A percentile compares a stretch with the other conserved stretches of the same genome.
phyloP scores from a whole-genome alignment of 108 stramenopile genomes.

The Cyclotella atomus region DNA sequence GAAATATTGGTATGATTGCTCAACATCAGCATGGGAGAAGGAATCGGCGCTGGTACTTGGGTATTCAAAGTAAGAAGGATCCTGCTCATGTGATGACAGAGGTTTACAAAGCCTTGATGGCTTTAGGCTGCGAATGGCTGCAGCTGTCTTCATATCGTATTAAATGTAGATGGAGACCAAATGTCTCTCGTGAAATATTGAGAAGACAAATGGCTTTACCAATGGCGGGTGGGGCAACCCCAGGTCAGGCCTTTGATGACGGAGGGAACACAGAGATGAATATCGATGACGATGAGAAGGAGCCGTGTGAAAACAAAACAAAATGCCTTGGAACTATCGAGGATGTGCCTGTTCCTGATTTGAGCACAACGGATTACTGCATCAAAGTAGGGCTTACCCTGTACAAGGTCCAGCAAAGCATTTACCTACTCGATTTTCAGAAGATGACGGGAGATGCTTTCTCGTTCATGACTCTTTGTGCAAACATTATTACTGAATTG shows the following conservation, averaged over 20 bases:
- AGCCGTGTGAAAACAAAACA: slow-evolving; percentile 52
- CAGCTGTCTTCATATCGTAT: slow-evolving; percentile 93
- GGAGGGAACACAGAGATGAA: slow-evolving; percentile 46
- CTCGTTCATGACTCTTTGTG: slow-evolving; percentile 98
- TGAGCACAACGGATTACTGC: slow-evolving; percentile 83
- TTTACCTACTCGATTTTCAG: slow-evolving; percentile 98
- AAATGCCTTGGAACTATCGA: slow-evolving; percentile 70
- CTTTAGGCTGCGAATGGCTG: slow-evolving; percentile 95
- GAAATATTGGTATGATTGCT: slow-evolving; percentile 91
- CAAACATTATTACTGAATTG: slow-evolving; percentile 97
- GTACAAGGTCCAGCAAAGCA: slow-evolving; percentile 99
- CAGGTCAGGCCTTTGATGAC: slow-evolving; percentile 64
- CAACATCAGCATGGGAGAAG: slow-evolving; percentile 89
- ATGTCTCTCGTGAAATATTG: slow-evolving; percentile 49
- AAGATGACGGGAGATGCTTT: slow-evolving; percentile 97
- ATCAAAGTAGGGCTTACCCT: slow-evolving; percentile 94
- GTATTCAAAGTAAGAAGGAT: slow-evolving; percentile 99
- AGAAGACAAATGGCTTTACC: slow-evolving; percentile 54
- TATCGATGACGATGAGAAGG: slow-evolving; percentile 53
- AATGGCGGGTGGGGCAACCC: slow-evolving; percentile 64
- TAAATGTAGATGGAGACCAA: slow-evolving; percentile 96
- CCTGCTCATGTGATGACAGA: slow-evolving; percentile 99
- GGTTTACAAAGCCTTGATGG: slow-evolving; percentile 97
- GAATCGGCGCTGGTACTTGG: slow-evolving; percentile 97
- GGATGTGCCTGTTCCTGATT: slow-evolving; percentile 75